Evolutionary conservation across 345 rosid genomes (phyloP), one percentile per base, ranked within the genome.

Genomic region (Adansonia digitata): DNA sequence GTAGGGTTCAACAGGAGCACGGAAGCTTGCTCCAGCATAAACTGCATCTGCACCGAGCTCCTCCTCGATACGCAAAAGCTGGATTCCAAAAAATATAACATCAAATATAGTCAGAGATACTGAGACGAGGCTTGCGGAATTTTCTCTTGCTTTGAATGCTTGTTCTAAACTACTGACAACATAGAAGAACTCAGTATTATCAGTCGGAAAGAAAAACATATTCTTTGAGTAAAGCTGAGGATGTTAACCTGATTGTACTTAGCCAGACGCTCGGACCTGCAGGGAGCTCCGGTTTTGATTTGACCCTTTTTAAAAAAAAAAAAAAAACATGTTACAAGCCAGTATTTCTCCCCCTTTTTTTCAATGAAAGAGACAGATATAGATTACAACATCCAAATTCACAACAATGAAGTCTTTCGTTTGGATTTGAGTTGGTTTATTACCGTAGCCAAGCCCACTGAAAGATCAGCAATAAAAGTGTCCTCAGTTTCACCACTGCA

Each of bases 401-500:
- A 8, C 57, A 52, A 52, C 9, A 20, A 52, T 3, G 27, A n/a
- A 31, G 34, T 31, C 3, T 31, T 31, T 31, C 3, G 34, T 31
- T 52, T 6, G 9, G 13, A 52, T 20, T 52, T 2, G 1, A 8
- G n/a, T 52, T n/a, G 2, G 57, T 20, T 52, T 52, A n/a, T 52
- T 52, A 52, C 57, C 57, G 27, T 52, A 20, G 57, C 57, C 4
- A 52, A 52, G 20, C 57, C 57, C 26, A 52, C 57, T 52, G 57
- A 52, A 52, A 52, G 57, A 52, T 52, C 57, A 20, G 57, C 57
- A 0, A 52, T 52, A 6, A 52, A 52, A 20, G 57, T 52, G 20
- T 52, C 57, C 57, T 52, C 57, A 20, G 57, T 52, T 52, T 52
- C 57, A 52, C 57, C 57, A 52, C 57, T 52, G 57, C 57, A 52